Evolutionary conservation across 2,329 filamentous ascomycete species (phyloP), one percentile per base, ranked within the genome.

Genomic region (Exophiala viscosa): DNA sequence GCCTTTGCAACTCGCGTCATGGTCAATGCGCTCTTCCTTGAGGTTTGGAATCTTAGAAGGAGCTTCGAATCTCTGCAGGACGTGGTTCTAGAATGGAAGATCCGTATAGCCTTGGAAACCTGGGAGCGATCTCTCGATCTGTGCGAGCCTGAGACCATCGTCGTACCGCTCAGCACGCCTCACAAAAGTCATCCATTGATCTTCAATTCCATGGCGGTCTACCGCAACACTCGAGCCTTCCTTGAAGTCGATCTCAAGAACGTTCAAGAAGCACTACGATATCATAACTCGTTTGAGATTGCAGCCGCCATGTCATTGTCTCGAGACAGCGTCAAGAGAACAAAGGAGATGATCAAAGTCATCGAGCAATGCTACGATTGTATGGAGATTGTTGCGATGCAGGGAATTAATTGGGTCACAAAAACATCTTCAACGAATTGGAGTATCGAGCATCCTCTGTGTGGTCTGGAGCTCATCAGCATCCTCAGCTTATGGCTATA

Each of bases 1-100:
- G 92, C 92, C 1, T 99, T 97, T 69, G 92, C 91, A 4, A 95
- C 93, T 9, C 89, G 93, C 58, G 90, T 97, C 60, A 95, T 99
- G 89, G 96, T 97, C 79, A 99, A 97, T 66, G 92, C 93, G 9
- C 79, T 99, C 60, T 99, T 97, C 78, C 80, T 99, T 44, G 93
- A 97, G 71, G 92, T 97, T 2, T 99, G 93, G 93, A 95, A 96
- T 68, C 90, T 97, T 76, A 96, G 96, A 81, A 88, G 93, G 66
- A 96, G 90, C 70, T 92, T 92, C n/a, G 91, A 97, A 69, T 91
- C 92, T 45, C 78, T 97, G 36, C 93, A 97, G 73, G 92, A 97
- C 67, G 91, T 97, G 35, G 92, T 97, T 40, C 95, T 92, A 3
- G 93, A 97, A 74, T 97, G 96, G 81, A 97, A 96, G 78, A 86